Conservation (phyloP, 306 rosid genomes). For the Malus fusca region DNA sequence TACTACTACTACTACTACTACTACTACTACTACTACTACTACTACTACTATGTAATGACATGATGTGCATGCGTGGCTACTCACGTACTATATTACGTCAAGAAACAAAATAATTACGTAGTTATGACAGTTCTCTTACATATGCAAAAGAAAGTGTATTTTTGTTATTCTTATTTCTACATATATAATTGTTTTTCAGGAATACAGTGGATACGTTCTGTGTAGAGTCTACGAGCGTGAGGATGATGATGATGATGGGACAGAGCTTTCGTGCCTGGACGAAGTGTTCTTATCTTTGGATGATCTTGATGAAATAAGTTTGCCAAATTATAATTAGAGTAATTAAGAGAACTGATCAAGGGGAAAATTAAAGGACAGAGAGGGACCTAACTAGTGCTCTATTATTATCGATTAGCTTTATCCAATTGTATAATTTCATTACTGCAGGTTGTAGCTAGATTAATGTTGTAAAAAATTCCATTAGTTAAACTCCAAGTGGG, state of each 20-base stretch:
- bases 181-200: conserved; percentile 28
- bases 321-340: conserved; percentile 44
- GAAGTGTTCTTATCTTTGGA: conserved; percentile 92
- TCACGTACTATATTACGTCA: neutral
- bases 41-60: neutral
- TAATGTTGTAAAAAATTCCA: neutral
- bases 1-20: neutral
- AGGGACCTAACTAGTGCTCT: neutral
- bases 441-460: neutral
- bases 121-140: neutral
- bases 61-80: neutral
- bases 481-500: neutral
- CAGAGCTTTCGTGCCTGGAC: conserved; percentile 86
- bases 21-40: neutral
- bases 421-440: neutral
- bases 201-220: conserved; percentile 53
- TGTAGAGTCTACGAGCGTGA: conserved; percentile 64
- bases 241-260: conserved; percentile 43
- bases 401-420: neutral
- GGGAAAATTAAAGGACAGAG: neutral
- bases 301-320: conserved; percentile 90
- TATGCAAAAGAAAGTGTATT: neutral
- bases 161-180: neutral
- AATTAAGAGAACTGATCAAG: neutral
- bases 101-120: neutral